A percentile compares a stretch with the other conserved stretches of the same genome.
These are phyloP conservation scores for Boletus eberwhitei DNA, from an alignment of 768 basidiomycete species.

Conservation along the genomic window DNA sequence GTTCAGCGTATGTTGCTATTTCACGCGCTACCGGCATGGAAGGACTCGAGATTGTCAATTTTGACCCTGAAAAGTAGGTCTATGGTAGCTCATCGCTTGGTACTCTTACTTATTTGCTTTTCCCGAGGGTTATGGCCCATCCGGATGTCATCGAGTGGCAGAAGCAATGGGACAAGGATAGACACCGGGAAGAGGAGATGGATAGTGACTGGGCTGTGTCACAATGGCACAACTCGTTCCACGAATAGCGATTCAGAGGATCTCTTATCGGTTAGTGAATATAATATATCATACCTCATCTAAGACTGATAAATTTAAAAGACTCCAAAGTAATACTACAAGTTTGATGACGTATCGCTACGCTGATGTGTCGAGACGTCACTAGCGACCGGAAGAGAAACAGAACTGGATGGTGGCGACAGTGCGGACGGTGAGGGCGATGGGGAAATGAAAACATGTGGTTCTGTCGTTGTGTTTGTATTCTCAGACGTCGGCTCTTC, in stretches of 20 bases:
- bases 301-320: constrained; percentile 6
- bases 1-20: constrained; percentile 34
- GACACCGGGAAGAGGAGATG: constrained; percentile 33
- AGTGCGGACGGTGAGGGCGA: constrained; percentile 18
- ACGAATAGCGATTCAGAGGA: constrained; percentile 3
- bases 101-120: not conserved
- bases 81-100: not conserved
- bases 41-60: constrained; percentile 38
- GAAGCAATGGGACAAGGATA: constrained; percentile 24
- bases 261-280: not conserved
- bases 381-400: constrained; percentile 10
- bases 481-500: constrained; percentile 20
- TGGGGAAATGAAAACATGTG: constrained; percentile 10
- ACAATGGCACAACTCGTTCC: constrained; percentile 30
- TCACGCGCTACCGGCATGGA: constrained; percentile 42
- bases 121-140: constrained; percentile 35
- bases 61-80: constrained; percentile 32
- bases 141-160: constrained; percentile 34
- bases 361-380: constrained; percentile 9
- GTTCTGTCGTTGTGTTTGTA: constrained; percentile 3
- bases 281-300: not conserved
- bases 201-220: constrained; percentile 32
- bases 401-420: constrained; percentile 11
- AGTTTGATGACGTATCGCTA: constrained; percentile 12
- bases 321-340: constrained; percentile 4